Base-by-base conservation (phyloP, 345 rosid species). In the Eucalyptus fibrosa region DNA sequence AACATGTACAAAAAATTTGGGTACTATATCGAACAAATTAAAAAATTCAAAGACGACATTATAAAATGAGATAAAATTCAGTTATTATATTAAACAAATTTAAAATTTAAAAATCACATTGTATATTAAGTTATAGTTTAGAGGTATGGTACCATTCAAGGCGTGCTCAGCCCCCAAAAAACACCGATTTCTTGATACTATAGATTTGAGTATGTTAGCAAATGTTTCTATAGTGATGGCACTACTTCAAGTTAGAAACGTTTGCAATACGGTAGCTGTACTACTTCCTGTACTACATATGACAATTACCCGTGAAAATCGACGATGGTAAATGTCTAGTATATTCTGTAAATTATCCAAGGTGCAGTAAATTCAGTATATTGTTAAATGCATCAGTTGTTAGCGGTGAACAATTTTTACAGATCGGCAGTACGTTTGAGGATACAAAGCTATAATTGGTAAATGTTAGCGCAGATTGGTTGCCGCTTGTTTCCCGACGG, bases 1-100 rank as follows among this genome's bases (percentile, higher is more conserved):
- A 55, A 55, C 2, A 55, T 55, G 59, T 55, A 55, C 11, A 55
- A 55, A 55, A 55, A 7, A 19, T 21, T 55, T 4, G 11, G 11
- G 2, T 2, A 21, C 26, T 55, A 21, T 9, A 55, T 21, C 1
- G 5, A 21, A 55, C 5, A 3, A 21, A 51, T 51, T 2, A 3
- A 55, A 21, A 55, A 2, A 21, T 55, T 55, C 10, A 55, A 55
- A 55, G 11, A 21, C 4, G 5, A 3, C 11, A 55, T 55, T 1
- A 8, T 21, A 19, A 8, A 19, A 19, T 19, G 26, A 21, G 10
- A 26, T 55, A 55, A 55, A 53, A 55, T 55, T 55, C 11, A 21
- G 59, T 51, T 51, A 51, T 1, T 8, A 51, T 17, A 51, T 51
- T 51, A 51, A 51, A 17, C 23, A 51, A 53, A 19, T 53, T 8